phyloP scores from a whole-genome alignment of 495 filamentous ascomycete genomes.

The Aspergillus biplanus region DNA sequence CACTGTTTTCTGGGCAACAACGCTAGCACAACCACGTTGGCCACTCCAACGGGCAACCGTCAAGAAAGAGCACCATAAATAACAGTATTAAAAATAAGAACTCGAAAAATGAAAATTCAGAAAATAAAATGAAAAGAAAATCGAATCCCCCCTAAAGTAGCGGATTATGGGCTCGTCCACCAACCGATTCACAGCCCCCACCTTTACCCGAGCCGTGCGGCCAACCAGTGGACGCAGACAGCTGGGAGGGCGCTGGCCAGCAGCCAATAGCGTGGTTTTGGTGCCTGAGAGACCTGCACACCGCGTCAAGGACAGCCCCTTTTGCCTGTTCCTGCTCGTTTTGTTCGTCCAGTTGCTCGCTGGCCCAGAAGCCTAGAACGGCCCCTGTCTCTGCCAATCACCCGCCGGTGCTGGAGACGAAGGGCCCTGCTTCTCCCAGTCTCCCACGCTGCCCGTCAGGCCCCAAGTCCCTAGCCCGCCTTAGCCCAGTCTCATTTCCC shows the following conservation, averaged over 20 bases:
- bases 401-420: too few relatives aligned
- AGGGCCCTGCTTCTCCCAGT: slow-evolving; percentile 5
- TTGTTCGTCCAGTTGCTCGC: too few relatives aligned
- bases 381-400: slow-evolving; percentile 21
- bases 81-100: too few relatives aligned
- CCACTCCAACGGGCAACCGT: background rate
- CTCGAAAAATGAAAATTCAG: too few relatives aligned
- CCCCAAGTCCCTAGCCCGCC: too few relatives aligned
- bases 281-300: slow-evolving; percentile 21
- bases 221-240: slow-evolving; percentile 9
- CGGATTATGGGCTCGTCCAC: slow-evolving; percentile 7
- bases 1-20: background rate
- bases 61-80: too few relatives aligned
- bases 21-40: slow-evolving; percentile 1
- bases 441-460: slow-evolving; percentile 11
- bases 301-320: slow-evolving; percentile 4
- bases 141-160: background rate
- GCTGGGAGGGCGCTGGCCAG: slow-evolving; percentile 2
- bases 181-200: slow-evolving; percentile 18
- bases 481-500: slow-evolving; percentile 18
- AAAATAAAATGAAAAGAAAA: background rate
- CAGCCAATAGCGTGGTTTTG: slow-evolving; percentile 17
- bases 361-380: slow-evolving; percentile 15
- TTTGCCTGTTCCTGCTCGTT: slow-evolving; percentile 3
- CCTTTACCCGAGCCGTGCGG: slow-evolving; percentile 34